Evolutionary conservation across 2,329 filamentous ascomycete species (phyloP).

Genomic region (Coleophoma crateriformis): DNA sequence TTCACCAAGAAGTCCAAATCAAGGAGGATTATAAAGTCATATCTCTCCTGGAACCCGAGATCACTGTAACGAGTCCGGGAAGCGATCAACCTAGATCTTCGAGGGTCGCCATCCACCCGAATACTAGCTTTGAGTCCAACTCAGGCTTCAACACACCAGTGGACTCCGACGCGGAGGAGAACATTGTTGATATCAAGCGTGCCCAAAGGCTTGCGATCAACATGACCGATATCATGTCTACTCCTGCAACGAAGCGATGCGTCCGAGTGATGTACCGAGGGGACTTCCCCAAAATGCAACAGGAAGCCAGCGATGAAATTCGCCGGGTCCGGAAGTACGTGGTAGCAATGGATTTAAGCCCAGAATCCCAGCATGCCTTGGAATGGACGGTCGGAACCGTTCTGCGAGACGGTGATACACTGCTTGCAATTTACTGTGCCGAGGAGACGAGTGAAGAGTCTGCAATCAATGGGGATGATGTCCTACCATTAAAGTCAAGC

Average conservation of each 20-base stretch:
- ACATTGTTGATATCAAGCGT: conserved; percentile 76
- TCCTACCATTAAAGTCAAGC: conserved; percentile 38
- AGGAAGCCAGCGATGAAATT: conserved; percentile 73
- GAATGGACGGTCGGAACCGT: conserved; percentile 98
- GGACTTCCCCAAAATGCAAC: conserved; percentile 71
- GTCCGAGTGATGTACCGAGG: conserved; percentile 89
- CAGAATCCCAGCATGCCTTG: conserved; percentile 88
- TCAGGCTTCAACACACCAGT: conserved; percentile 52
- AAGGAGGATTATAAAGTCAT: conserved; percentile 20
- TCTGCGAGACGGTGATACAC: conserved; percentile 85
- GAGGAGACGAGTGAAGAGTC: conserved; percentile 69
- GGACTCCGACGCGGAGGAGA: conserved; percentile 82
- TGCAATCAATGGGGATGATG: conserved; percentile 48
- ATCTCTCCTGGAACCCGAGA: conserved; percentile 49
- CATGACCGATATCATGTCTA: conserved; percentile 74
- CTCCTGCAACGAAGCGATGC: conserved; percentile 70
- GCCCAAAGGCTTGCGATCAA: conserved; percentile 81
- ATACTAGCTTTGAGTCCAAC: conserved; percentile 71
- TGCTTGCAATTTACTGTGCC: conserved; percentile 88
- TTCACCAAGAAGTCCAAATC: conserved; percentile 11
- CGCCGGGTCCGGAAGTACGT: conserved; percentile 83
- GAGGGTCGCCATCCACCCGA: conserved; percentile 66
- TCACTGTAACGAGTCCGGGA: conserved; percentile 57
- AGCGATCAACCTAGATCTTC: conserved; percentile 52
- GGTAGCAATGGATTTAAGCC: conserved; percentile 91